Evolutionary conservation across 139 green algal species (phyloP).

Genomic region (Trebouxia sp.): DNA sequence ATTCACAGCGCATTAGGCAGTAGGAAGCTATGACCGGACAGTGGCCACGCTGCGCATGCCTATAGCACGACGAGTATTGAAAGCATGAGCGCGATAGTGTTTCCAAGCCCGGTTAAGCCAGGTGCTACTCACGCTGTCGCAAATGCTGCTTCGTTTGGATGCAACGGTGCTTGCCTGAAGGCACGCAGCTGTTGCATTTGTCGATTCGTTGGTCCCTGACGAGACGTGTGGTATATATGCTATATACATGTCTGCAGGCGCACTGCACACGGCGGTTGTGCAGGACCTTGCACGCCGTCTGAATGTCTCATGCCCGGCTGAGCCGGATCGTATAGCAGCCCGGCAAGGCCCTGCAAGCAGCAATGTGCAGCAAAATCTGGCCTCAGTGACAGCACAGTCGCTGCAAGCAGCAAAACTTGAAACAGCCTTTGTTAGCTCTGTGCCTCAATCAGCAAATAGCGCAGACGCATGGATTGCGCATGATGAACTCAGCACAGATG

Average conservation of each 20-base stretch:
- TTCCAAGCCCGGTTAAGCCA: no score
- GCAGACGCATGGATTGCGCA: not conserved
- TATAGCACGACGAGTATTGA: no score
- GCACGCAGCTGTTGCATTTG: no score
- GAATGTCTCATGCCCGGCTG: not conserved
- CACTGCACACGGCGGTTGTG: not conserved
- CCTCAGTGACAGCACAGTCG: not conserved
- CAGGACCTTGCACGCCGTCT: constrained; percentile 1
- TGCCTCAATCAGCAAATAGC: not conserved
- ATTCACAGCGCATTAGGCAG: no score
- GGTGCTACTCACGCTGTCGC: no score
- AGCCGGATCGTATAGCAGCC: not conserved
- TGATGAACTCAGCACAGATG: not conserved
- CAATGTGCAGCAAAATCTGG: not conserved
- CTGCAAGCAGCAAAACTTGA: not conserved
- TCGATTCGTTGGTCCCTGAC: no score
- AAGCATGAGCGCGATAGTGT: no score
- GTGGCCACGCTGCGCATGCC: no score
- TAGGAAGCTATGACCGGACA: no score
- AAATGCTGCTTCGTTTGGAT: no score
- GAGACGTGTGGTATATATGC: no score
- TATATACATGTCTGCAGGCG: not conserved
- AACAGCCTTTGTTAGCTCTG: not conserved
- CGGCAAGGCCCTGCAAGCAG: not conserved
- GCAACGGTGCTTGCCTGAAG: no score